Percentiles rank a stretch among this genome's conserved stretches.
These are phyloP conservation scores for Coemansia sp. DNA, from an alignment of 192 early-diverging fungal genomes.

Conservation along the genomic window DNA sequence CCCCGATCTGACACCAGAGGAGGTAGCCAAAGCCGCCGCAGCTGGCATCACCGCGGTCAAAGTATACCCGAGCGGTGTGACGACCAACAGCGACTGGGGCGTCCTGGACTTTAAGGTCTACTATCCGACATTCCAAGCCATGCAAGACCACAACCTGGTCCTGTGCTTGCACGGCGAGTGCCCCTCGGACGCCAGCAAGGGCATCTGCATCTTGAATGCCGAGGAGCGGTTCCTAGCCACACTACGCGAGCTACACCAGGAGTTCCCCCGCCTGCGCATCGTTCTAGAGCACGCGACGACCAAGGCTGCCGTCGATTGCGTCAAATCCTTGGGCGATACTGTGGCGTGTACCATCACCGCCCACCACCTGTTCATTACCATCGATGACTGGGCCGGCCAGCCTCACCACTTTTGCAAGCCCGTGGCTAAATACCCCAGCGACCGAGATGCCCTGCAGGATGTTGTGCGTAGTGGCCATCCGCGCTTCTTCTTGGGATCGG, in stretches of 20 bases:
- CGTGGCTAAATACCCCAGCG: conserved; percentile 93
- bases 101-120: conserved; percentile 73
- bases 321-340: conserved; percentile 87
- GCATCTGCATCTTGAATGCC: conserved; percentile 94
- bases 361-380: conserved; percentile 87
- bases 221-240: conserved; percentile 90
- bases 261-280: conserved; percentile 92
- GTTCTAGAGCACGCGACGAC: conserved; percentile 98
- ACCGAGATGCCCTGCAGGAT: conserved; percentile 84
- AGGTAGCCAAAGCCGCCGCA: conserved; percentile 79
- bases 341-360: conserved; percentile 95
- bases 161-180: conserved; percentile 96
- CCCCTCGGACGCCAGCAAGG: conserved; percentile 80
- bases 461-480: conserved; percentile 85
- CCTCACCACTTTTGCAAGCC: conserved; percentile 98
- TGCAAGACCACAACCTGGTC: conserved; percentile 92
- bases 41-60: conserved; percentile 89
- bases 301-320: conserved; percentile 87
- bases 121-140: conserved; percentile 92
- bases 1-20: conserved; percentile 85
- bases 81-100: conserved; percentile 95
- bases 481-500: conserved; percentile 96
- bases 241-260: conserved; percentile 78
- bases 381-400: conserved; percentile 98
- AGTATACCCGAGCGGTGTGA: conserved; percentile 94